Conservation (phyloP, 768 basidiomycete species). For the Tylopilus sp. region DNA sequence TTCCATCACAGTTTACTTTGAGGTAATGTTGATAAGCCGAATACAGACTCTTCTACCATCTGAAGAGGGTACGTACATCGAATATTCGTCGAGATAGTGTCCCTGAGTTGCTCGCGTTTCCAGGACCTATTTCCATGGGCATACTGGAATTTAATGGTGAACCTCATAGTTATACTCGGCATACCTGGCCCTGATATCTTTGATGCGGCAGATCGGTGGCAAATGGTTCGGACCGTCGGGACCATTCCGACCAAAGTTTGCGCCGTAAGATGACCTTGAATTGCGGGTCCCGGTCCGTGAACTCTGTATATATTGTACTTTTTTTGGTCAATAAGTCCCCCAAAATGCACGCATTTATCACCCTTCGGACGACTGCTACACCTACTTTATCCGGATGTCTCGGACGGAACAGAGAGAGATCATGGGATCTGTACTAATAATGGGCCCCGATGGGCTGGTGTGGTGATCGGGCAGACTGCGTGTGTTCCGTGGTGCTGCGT, state of each 20-base stretch:
- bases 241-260: constrained; percentile 38
- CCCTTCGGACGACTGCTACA: neutral
- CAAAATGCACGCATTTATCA: constrained; percentile 7
- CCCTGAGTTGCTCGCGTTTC: neutral
- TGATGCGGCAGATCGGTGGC: constrained; percentile 32
- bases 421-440: neutral
- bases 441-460: constrained; percentile 6
- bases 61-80: constrained; percentile 62
- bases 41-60: constrained; percentile 72
- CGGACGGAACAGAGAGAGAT: constrained; percentile 12
- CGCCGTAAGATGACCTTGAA: constrained; percentile 7
- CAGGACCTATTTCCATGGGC: constrained; percentile 41
- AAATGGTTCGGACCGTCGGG: constrained; percentile 49
- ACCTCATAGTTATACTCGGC: constrained; percentile 1
- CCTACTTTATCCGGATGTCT: constrained; percentile 2
- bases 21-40: constrained; percentile 4
- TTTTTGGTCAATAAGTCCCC: neutral
- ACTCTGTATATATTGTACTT: neutral
- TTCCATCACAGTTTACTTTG: neutral
- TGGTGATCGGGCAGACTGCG: neutral
- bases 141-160: constrained; percentile 76
- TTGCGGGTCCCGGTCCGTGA: neutral
- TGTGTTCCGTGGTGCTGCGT: neutral
- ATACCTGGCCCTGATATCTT: constrained; percentile 3
- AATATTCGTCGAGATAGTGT: neutral